Base-by-base conservation (phyloP, 768 basidiomycete genomes). In the Psilocybe azurescens region DNA sequence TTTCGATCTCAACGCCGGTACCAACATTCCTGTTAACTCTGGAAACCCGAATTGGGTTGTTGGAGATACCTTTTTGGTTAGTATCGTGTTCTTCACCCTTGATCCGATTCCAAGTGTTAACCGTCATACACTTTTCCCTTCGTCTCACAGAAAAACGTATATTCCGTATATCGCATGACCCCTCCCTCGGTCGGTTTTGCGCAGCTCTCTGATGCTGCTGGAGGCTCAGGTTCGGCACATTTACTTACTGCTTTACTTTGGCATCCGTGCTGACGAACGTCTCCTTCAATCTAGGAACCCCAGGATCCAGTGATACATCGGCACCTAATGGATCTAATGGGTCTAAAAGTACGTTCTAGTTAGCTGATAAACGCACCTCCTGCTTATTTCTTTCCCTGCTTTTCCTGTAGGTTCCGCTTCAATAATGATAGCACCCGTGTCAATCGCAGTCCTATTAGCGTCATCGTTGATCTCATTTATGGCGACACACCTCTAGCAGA, bases 11-110 rank as follows among this genome's bases (percentile, higher is more conserved):
- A 75, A 72, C 16, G 67, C 73, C 3, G 89, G 89, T 3, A 81
- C 75, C 32, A 77, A 75, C 54, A 74, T 85, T 38, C 77, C 75
- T 14, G 66, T 70, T 14, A 78, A 78, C 0, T 59, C 68, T 0
- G 77, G 75, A 10, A 76, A 75, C 58, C 89, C 89, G 1, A 61
- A 68, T 11, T 90, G 87, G 87, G 85, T 90, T 44, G 73, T 94
- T 7, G 93, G 93, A 14, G 91, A 86, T 65, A 86, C 86, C 1
- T 92, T 93, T 74, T 78, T 93, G 63, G 56, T 58, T 3, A 5
- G 56, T 44, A 44, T n/a, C n/a, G 3, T 46, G 3, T 57, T 16
- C 2, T 32, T 36, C 53, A 1, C 80, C 33, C 79, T 77, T 4
- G 18, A 39, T 78, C 78, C 62, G 77, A n/a, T 58, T 46, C 14